A percentile compares a stretch with the other conserved stretches of the same genome.
Evolutionary conservation across 805 yeast species (phyloP).

Genomic region (Starmerella riodocensis): DNA sequence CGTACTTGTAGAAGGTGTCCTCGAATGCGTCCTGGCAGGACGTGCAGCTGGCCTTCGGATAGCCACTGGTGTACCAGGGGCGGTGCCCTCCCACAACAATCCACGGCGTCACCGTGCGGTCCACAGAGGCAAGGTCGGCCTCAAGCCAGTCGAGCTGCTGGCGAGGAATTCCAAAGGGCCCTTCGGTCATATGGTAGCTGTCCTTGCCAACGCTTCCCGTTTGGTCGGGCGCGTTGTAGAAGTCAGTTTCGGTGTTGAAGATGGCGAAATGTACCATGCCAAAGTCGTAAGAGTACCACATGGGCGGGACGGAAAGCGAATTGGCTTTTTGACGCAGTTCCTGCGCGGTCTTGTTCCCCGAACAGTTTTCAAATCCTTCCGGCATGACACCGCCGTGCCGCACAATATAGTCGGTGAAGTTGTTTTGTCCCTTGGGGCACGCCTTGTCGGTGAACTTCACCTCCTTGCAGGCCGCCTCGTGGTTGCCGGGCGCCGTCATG

Average conservation of each 20-base stretch:
- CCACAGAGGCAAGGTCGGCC: constrained; percentile 7
- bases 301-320: constrained; percentile 3
- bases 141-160: constrained; percentile 7
- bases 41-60: not conserved
- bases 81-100: constrained; percentile 7
- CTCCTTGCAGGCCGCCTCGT: constrained; percentile 8
- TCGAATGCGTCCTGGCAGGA: constrained; percentile 6
- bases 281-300: constrained; percentile 8
- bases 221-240: constrained; percentile 5
- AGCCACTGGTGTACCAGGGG: constrained; percentile 6
- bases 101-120: constrained; percentile 9
- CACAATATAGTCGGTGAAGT: constrained; percentile 5
- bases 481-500: constrained; percentile 5
- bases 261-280: constrained; percentile 6
- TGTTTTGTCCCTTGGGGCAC: constrained; percentile 8
- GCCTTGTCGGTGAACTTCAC: not conserved
- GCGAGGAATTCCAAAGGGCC: constrained; percentile 4
- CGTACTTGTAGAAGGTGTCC: constrained; percentile 3
- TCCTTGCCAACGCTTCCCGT: not conserved
- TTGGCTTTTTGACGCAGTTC: constrained; percentile 1
- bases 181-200: constrained; percentile 2
- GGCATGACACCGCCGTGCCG: constrained; percentile 6
- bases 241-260: constrained; percentile 8
- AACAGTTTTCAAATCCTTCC: constrained; percentile 2
- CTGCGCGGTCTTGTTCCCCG: constrained; percentile 1